Base-by-base conservation (phyloP, 306 rosid species). In the Begonia loranthoides region DNA sequence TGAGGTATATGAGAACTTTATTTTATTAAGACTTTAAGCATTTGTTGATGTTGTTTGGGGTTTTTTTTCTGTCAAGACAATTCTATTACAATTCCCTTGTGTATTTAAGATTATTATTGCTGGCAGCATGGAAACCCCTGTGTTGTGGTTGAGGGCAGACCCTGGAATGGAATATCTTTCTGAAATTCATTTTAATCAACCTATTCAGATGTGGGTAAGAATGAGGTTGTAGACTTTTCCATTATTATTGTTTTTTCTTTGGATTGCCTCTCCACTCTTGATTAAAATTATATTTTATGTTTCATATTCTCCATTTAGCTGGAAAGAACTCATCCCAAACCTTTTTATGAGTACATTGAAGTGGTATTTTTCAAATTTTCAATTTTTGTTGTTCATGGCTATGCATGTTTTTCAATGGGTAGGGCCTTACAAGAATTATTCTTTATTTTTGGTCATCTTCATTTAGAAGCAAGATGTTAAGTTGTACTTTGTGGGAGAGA, bases 171-270 rank as follows among this genome's bases (percentile, higher is more conserved):
- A 90, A 63, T 90, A 86, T 68, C 99, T 90, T 56, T 85, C 99
- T 56, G 87, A 86, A 71, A 70, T 80, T 82, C 79, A 80, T 61
- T 86, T 90, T 69, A 79, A 73, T 70, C 95, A 90, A 68, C 99
- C 99, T 47, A 61, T 90, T 61, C 99, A 90, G 88, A 90, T 90
- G 99, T 90, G 95, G 99, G 99, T 90, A 90, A 76, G 99, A 64
- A 74, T 66, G 48, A 68, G 33, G 33, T 59, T 66, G 21, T 59
- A n/a, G 41, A 38, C 51, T 41, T 19, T 22, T 47, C 36, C 21
- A 13, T 17, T 21, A 14, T 48, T 14, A 10, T 47, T 10, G 6
- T 43, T 43, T 10, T 43, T 43, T 10, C 47, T 43, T 43, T 11
- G 45, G 6, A 43, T 10, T 43, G 15, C 5, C 10, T n/a, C 15